Conservation (phyloP, 495 filamentous ascomycete genomes). For the Tuber brumale region DNA sequence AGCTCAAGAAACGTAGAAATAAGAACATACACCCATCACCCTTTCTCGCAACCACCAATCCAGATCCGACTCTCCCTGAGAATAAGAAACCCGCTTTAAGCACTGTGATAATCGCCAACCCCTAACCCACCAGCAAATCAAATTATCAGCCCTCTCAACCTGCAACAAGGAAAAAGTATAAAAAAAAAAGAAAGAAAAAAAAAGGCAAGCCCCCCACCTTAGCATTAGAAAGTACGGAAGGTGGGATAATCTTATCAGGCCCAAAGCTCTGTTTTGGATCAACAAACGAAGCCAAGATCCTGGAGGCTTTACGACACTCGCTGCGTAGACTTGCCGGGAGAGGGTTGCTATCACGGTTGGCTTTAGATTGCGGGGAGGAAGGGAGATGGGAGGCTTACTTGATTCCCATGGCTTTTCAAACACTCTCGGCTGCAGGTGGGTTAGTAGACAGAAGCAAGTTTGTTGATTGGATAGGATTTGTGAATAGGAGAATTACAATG, state of each 20-base stretch:
- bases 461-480: not conserved
- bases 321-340: constrained; percentile 33
- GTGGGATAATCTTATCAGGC: constrained; percentile 95
- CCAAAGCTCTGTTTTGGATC: constrained; percentile 92
- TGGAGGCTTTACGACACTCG: constrained; percentile 84
- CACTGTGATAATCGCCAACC: constrained; percentile 89
- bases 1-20: not conserved
- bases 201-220: constrained; percentile 57
- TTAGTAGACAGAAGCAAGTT: not conserved
- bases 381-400: constrained; percentile 18
- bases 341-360: constrained; percentile 28
- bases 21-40: constrained; percentile 56
- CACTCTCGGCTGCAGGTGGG: not conserved
- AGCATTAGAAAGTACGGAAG: constrained; percentile 77
- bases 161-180: not conserved
- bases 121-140: constrained; percentile 48
- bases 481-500: not conserved
- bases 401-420: constrained; percentile 20
- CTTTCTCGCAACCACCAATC: constrained; percentile 88
- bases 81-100: constrained; percentile 95
- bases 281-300: constrained; percentile 90
- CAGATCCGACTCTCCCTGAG: constrained; percentile 85
- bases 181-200: not conserved
- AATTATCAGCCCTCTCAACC: not conserved
- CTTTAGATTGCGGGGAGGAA: not conserved